Evolutionary conservation across 2,329 filamentous ascomycete genomes (phyloP).

Genomic region (Coniochaeta sp.): DNA sequence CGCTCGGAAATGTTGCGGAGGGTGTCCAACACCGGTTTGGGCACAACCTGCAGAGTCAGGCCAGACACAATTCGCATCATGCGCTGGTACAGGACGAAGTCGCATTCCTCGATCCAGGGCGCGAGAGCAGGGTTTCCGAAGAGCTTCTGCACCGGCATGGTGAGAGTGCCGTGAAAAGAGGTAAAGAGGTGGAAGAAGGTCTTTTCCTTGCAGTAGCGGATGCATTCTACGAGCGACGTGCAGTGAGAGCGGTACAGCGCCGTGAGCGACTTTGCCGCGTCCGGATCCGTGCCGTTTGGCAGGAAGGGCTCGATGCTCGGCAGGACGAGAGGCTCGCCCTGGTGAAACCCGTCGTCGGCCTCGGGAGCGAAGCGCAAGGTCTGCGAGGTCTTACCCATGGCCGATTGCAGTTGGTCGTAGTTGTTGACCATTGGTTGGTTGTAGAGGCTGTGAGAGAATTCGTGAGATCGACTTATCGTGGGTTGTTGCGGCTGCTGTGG

Average conservation of each 20-base stretch:
- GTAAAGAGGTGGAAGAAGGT: conserved; percentile 93
- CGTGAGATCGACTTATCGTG: conserved; percentile 17
- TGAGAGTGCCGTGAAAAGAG: conserved; percentile 92
- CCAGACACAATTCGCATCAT: conserved; percentile 89
- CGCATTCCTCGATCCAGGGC: conserved; percentile 91
- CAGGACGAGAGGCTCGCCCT: conserved; percentile 57
- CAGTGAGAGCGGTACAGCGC: conserved; percentile 92
- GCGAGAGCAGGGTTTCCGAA: conserved; percentile 75
- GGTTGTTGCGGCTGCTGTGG: conserved; percentile 22
- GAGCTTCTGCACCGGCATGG: conserved; percentile 91
- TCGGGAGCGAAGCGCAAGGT: conserved; percentile 55
- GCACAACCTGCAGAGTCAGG: conserved; percentile 86
- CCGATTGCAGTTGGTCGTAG: conserved; percentile 52
- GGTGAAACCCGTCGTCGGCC: conserved; percentile 46
- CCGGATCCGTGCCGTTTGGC: conserved; percentile 72
- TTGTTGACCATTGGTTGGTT: conserved; percentile 48
- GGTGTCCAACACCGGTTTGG: conserved; percentile 78
- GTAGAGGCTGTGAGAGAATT: conserved; percentile 45
- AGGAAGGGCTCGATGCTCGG: conserved; percentile 81
- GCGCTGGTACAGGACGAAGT: conserved; percentile 92
- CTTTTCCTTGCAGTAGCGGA: conserved; percentile 94
- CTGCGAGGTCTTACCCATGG: conserved; percentile 49
- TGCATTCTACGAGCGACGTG: conserved; percentile 89
- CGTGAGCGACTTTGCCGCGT: conserved; percentile 77
- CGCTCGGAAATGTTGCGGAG: conserved; percentile 79